Base-by-base conservation (phyloP, 2,329 filamentous ascomycete species). In the Ambrosiella beaveri region DNA sequence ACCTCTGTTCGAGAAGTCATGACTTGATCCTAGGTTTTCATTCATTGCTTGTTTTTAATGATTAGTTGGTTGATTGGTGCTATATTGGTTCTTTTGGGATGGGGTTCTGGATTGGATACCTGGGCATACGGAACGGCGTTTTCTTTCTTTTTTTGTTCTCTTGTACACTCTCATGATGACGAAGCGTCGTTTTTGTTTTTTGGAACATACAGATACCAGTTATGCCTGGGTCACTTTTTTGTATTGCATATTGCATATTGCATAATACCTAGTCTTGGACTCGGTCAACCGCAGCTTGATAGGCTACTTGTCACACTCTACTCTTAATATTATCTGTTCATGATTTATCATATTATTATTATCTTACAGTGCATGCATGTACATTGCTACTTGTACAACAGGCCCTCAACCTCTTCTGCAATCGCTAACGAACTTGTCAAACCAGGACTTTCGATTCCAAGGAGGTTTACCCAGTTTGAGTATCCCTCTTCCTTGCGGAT, bases 371-470 rank as follows among this genome's bases (percentile, higher is more conserved):
- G 50, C 45, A 41, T 59, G 53, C 9, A 57, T 61, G 56, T 56
- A 57, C 44, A 17, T 47, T 47, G 5, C 36, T 61, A 66, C 50
- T 68, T 68, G 59, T 81, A 78, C 57, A 81, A 61, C 55, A 81
- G 62, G 55, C 68, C 65, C 49, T 71, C 68, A 0, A 95, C 89
- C 73, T 79, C 78, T 66, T 95, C 87, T 2, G 77, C 90, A 69
- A 96, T 91, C 1, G 89, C 89, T 71, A 97, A 71, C 64, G 78
- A 81, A 68, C 87, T 93, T 52, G 91, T 97, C 68, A 97, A 71
- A 3, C 91, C 91, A 0, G 91, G 91, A 69, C 88, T 95, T 74
- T 97, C 91, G 64, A 96, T 96, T 0, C 89, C 91, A 64, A 97
- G 67, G 63, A 97, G 68, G 72, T 96, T 96, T 7, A 97, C 77